These are phyloP conservation scores for Setomelanomma holmii DNA, from an alignment of 2,329 filamentous ascomycete genomes.

Conservation along the genomic window DNA sequence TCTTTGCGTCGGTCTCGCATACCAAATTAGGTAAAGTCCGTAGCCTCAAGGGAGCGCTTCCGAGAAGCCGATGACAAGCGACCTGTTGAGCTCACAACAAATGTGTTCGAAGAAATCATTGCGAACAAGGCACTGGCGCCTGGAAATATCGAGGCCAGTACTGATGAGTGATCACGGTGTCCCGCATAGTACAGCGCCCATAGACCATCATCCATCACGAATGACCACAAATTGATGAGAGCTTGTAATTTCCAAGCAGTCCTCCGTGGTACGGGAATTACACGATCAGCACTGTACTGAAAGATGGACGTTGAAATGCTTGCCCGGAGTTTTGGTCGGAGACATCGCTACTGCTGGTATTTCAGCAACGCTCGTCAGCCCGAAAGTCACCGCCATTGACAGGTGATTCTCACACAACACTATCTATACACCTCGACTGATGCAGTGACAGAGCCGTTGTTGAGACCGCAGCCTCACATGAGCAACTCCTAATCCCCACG, in stretches of 20 bases:
- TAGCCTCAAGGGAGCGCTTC: too few species aligned
- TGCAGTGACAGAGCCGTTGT: constrained; percentile 34
- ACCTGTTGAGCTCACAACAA: too few species aligned
- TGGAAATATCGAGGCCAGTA: neutral
- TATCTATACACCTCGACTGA: too few species aligned
- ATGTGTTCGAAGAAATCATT: too few species aligned
- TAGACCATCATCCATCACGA: too few species aligned
- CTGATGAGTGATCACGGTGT: neutral
- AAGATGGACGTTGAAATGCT: constrained; percentile 9
- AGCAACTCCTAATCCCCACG: constrained; percentile 19
- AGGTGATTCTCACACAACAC: constrained; percentile 18
- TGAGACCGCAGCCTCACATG: constrained; percentile 30
- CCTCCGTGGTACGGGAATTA: constrained; percentile 18
- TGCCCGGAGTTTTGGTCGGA: constrained; percentile 25
- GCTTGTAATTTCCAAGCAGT: too few species aligned
- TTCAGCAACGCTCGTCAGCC: constrained; percentile 33
- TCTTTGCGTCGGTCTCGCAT: neutral
- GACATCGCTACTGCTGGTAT: constrained; percentile 33
- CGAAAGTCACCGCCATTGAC: constrained; percentile 36
- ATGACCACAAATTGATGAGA: too few species aligned
- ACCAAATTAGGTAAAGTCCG: neutral
- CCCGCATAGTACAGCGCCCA: too few species aligned
- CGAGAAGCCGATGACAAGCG: neutral
- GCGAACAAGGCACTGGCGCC: neutral
- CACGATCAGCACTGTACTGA: constrained; percentile 1